These are phyloP conservation scores for Cercophora scortea DNA, from an alignment of 495 filamentous ascomycete species.

Conservation along the genomic window DNA sequence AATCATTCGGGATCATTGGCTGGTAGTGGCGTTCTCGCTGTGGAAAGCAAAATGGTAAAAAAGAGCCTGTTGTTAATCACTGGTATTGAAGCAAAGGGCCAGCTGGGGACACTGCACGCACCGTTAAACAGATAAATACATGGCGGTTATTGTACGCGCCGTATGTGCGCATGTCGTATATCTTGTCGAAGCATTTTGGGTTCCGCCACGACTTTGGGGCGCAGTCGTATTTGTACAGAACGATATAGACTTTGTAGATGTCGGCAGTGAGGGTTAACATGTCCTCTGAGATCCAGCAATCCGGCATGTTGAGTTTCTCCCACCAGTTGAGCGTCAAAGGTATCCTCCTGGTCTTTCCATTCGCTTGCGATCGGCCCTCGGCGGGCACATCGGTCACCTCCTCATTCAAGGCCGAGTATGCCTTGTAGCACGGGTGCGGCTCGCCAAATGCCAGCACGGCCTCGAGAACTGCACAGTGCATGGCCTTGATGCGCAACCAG, in stretches of 20 bases:
- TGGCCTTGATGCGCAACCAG: slow-evolving; percentile 23
- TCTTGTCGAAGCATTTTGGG: not conserved
- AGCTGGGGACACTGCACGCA: no score
- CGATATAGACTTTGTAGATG: slow-evolving; percentile 13
- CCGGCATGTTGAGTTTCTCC: slow-evolving; percentile 16
- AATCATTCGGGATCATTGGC: slow-evolving; percentile 20
- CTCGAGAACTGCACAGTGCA: slow-evolving; percentile 14
- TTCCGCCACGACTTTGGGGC: not conserved
- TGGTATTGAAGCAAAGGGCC: no score
- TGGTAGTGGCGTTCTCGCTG: slow-evolving; percentile 15
- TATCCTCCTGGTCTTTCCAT: not conserved
- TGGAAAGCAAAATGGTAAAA: not conserved
- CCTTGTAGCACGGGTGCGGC: slow-evolving; percentile 14
- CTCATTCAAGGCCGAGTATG: slow-evolving; percentile 1
- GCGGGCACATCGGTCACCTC: no score
- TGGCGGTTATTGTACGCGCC: slow-evolving; percentile 21
- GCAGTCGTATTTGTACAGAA: slow-evolving; percentile 14
- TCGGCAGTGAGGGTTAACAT: slow-evolving; percentile 19
- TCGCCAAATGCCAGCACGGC: slow-evolving; percentile 5
- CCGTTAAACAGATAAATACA: slow-evolving; percentile 11
- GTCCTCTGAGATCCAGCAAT: slow-evolving; percentile 13
- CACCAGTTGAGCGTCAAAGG: slow-evolving; percentile 6
- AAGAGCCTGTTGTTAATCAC: not conserved
- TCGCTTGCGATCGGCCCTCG: not conserved
- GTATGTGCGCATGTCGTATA: slow-evolving; percentile 15